phyloP scores from a whole-genome alignment of 257 asterid species.

The Gynochthodes officinalis region DNA sequence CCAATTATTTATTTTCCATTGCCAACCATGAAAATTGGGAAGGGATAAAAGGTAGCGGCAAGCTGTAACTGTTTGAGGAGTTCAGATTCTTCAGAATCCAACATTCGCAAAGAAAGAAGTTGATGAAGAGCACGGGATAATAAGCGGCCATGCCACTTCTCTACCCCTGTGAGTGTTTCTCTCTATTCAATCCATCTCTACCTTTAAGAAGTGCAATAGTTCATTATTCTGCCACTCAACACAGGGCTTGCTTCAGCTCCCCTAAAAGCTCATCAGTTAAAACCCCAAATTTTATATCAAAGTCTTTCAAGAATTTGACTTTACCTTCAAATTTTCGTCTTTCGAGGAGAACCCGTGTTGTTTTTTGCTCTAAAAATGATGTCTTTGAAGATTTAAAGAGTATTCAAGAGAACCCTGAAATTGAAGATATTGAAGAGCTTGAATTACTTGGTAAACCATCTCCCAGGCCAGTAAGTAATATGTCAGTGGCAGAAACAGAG shows the following conservation, averaged over 20 bases:
- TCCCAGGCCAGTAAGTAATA: slow-evolving; percentile 40
- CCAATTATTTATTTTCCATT: not conserved
- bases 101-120: not conserved
- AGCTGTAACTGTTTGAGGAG: not conserved
- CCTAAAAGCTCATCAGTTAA: slow-evolving; percentile 21
- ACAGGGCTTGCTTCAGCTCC: slow-evolving; percentile 12
- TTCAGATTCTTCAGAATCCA: not conserved
- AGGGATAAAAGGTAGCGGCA: slow-evolving; percentile 24
- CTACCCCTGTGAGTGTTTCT: slow-evolving; percentile 34
- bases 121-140: slow-evolving; percentile 32
- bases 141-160: slow-evolving; percentile 60
- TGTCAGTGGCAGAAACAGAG: slow-evolving; percentile 33
- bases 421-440: slow-evolving; percentile 55
- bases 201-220: slow-evolving; percentile 22
- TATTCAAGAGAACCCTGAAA: slow-evolving; percentile 34
- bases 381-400: slow-evolving; percentile 43
- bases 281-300: slow-evolving; percentile 31
- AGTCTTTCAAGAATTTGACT: slow-evolving; percentile 26
- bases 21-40: slow-evolving; percentile 1
- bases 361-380: slow-evolving; percentile 59
- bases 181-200: slow-evolving; percentile 30
- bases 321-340: slow-evolving; percentile 29
- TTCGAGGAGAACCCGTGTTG: slow-evolving; percentile 34
- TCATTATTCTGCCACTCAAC: slow-evolving; percentile 16
- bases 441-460: slow-evolving; percentile 74